Percentiles rank a stretch among this genome's conserved stretches.
Evolutionary conservation across 2,329 filamentous ascomycete species (phyloP).

Genomic region (Microcyclospora pomicola): DNA sequence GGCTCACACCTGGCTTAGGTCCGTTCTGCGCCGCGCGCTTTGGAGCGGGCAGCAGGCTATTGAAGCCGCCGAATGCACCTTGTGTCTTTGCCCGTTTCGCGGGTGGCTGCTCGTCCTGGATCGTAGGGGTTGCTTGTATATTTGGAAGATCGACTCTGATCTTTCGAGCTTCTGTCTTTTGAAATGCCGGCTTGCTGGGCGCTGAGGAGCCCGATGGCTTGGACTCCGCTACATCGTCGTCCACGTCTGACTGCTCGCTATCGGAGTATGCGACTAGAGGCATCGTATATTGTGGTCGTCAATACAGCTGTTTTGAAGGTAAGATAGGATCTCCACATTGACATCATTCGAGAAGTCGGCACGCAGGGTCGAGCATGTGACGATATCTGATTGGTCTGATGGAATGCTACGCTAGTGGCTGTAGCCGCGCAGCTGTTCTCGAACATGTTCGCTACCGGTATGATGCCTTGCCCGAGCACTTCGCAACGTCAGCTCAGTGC

Average conservation of each 20-base stretch:
- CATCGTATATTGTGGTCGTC: conserved; percentile 35
- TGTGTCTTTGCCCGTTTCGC: conserved; percentile 56
- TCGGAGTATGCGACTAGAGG: conserved; percentile 73
- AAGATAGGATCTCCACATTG: too few species aligned
- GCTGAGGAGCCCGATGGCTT: conserved; percentile 10
- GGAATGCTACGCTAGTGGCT: too few species aligned
- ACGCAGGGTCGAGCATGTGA: too few species aligned
- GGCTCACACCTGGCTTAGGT: conserved; percentile 46
- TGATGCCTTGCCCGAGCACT: too few species aligned
- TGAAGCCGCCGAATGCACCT: conserved; percentile 65
- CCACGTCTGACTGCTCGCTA: conserved; percentile 53
- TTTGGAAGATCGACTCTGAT: conserved; percentile 68
- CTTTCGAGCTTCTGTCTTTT: conserved; percentile 46
- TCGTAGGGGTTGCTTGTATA: conserved; percentile 28
- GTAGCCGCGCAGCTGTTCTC: too few species aligned
- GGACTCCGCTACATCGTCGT: conserved; percentile 22
- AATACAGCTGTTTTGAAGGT: too few species aligned
- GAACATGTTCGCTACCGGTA: too few species aligned
- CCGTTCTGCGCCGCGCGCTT: conserved; percentile 39
- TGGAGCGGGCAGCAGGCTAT: conserved; percentile 72
- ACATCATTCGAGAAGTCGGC: too few species aligned
- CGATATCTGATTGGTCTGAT: too few species aligned
- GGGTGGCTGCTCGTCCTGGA: conserved; percentile 40
- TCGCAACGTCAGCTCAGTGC: too few species aligned
- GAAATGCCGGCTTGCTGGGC: conserved; percentile 26